phyloP scores from a whole-genome alignment of 2,329 filamentous ascomycete species.

The Diaporthe aspalathi region DNA sequence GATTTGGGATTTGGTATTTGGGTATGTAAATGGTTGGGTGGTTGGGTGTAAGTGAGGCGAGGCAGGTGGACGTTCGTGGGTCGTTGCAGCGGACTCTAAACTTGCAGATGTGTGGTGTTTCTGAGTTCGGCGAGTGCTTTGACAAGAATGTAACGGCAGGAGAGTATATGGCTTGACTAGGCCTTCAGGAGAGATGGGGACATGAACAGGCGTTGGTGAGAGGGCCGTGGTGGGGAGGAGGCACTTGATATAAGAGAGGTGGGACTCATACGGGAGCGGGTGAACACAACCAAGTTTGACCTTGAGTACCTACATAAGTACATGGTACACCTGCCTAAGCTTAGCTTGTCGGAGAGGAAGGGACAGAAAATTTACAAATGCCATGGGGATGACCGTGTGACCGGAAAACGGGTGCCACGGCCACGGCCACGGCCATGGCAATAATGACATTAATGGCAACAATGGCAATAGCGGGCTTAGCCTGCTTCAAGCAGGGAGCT shows the following conservation, averaged over 20 bases:
- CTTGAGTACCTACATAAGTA: neutral
- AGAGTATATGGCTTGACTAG: conserved; percentile 16
- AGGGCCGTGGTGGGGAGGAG: conserved; percentile 12
- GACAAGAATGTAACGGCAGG: neutral
- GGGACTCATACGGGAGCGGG: too few species aligned
- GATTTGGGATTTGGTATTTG: conserved; percentile 36
- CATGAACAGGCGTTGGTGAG: neutral
- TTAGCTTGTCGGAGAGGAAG: neutral
- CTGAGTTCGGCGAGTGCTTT: neutral
- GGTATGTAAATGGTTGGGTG: conserved; percentile 21
- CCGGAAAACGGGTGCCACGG: neutral
- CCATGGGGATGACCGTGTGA: conserved; percentile 16
- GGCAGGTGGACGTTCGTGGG: neutral
- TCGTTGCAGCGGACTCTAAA: neutral
- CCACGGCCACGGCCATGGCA: too few species aligned
- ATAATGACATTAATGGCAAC: too few species aligned
- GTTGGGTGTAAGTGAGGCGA: conserved; percentile 36
- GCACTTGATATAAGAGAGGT: conserved; percentile 33
- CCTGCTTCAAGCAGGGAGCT: conserved; percentile 16
- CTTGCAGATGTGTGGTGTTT: conserved; percentile 4
- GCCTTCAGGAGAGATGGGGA: conserved; percentile 4
- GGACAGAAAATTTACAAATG: conserved; percentile 26
- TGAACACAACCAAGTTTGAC: too few species aligned
- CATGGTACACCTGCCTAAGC: neutral
- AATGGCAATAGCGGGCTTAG: conserved; percentile 12